A percentile compares a stretch with the other conserved stretches of the same genome.
Conservation (phyloP, 2,329 filamentous ascomycete genomes). For the Tolypocladium amazonense region DNA sequence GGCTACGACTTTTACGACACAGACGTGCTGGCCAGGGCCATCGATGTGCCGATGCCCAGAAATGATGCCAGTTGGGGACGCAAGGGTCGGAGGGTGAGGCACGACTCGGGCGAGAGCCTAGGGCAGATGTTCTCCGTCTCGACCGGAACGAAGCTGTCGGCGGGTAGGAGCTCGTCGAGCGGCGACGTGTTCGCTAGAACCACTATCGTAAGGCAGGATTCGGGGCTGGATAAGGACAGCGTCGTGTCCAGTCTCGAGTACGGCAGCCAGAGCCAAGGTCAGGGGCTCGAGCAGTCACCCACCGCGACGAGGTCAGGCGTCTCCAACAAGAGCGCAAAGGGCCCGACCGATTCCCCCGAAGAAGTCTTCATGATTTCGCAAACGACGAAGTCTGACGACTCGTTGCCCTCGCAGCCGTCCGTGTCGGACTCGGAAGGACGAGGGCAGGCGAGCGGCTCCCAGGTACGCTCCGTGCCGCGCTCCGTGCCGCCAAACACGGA, state of each 20-base stretch:
- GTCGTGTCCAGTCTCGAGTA: constrained; percentile 26
- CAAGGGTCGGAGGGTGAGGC: constrained; percentile 23
- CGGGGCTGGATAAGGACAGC: constrained; percentile 16
- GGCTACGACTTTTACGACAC: constrained; percentile 58
- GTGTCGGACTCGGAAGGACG: constrained; percentile 15
- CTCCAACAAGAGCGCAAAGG: constrained; percentile 2
- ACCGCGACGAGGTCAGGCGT: constrained; percentile 5
- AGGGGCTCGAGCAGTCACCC: constrained; percentile 15
- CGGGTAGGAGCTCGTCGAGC: constrained; percentile 5
- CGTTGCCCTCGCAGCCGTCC: constrained; percentile 18
- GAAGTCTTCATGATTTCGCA: constrained; percentile 35
- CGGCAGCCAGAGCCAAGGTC: constrained; percentile 34
- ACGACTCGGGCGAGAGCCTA: constrained; percentile 50
- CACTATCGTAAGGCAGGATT: constrained; percentile 15
- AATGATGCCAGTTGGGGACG: constrained; percentile 22
- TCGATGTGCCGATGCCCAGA: constrained; percentile 38
- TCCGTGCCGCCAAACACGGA: constrained; percentile 9
- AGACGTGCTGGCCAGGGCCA: constrained; percentile 39
- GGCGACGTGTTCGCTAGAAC: constrained; percentile 14
- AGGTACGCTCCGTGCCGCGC: constrained; percentile 6
- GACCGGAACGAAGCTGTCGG: constrained; percentile 25
- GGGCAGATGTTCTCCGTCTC: constrained; percentile 49
- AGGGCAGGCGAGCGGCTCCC: constrained; percentile 1
- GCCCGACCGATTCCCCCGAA: constrained; percentile 20
- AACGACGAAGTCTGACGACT: constrained; percentile 29